Base-by-base conservation (phyloP, 2,329 filamentous ascomycete genomes). In the Tolypocladium album region DNA sequence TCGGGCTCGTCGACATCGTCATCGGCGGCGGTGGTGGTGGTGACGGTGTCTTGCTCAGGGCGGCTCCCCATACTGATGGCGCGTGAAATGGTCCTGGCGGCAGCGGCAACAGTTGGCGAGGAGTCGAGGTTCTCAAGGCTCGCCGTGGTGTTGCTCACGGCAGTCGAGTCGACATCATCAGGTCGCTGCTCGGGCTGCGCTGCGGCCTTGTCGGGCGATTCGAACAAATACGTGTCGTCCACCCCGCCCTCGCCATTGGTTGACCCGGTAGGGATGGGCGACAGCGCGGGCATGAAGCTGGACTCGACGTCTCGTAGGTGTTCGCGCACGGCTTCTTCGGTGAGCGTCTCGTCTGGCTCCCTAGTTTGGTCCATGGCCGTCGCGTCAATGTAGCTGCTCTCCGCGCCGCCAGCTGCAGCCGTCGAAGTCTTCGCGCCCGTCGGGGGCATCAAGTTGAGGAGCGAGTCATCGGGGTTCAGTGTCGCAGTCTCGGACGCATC, bases 261-360 rank as follows among this genome's bases (percentile, higher is more conserved):
- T 12, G 76, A 71, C 57, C 78, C 74, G 38, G 75, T 75, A 42
- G 76, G 77, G 55, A 86, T 78, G 15, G 84, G 84, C 9, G 84
- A 87, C 7, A 82, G 69, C 7, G 79, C 78, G 2, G 82, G 80
- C 59, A 85, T 69, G 67, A 88, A 88, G 72, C 85, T 88, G 40
- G 85, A 87, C 67, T 88, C 85, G 63, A 87, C 79, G 66, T 88
- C 85, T 65, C 82, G 78, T 24, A 88, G 70, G 67, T 87, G 83
- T 59, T 79, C 78, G 62, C 79, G 76, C 24, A 85, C 76, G 52
- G 77, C 77, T 55, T 79, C 76, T 64, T 84, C 82, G 52, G 78
- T 79, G 50, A 82, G 69, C 4, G 80, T 81, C 59, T 84, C 79
- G 59, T 78, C 73, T 12, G 66, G 62, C 20, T 57, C 64, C 17